These are phyloP conservation scores for Trichoderma cornu-damae DNA, from an alignment of 2,329 filamentous ascomycete species.

Conservation along the genomic window DNA sequence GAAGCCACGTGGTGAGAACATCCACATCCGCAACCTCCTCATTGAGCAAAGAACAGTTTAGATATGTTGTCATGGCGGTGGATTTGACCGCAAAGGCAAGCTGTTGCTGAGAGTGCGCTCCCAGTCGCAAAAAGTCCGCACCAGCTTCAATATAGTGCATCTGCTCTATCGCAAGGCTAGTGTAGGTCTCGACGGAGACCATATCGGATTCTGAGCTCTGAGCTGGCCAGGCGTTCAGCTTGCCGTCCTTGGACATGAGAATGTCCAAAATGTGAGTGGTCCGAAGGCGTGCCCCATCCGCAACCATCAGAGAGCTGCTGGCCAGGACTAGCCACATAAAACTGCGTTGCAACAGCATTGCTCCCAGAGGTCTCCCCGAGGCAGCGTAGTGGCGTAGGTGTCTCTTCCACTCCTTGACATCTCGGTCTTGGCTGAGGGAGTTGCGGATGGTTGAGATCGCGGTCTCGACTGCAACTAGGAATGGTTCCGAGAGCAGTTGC, in stretches of 20 bases:
- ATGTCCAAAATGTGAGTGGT: constrained; percentile 66
- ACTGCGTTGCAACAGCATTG: constrained; percentile 83
- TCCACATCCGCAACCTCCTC: constrained; percentile 77
- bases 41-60: constrained; percentile 80
- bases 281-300: constrained; percentile 54
- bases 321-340: constrained; percentile 82
- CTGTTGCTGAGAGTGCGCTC: constrained; percentile 78
- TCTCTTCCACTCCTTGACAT: constrained; percentile 79
- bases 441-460: constrained; percentile 88
- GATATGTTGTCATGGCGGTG: constrained; percentile 71
- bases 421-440: constrained; percentile 58
- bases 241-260: constrained; percentile 56
- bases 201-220: constrained; percentile 48
- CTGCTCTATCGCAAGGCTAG: constrained; percentile 71
- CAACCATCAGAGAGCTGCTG: constrained; percentile 67
- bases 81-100: constrained; percentile 83
- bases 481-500: constrained; percentile 72
- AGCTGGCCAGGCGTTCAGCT: constrained; percentile 34
- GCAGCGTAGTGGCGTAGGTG: constrained; percentile 78
- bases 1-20: constrained; percentile 75
- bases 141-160: constrained; percentile 83
- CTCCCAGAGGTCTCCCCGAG: constrained; percentile 74
- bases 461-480: constrained; percentile 80
- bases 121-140: constrained; percentile 77
- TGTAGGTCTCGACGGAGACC: constrained; percentile 57